Conservation (phyloP, 108 stramenopile genomes). For the Pseudonitzschia multiseries region DNA sequence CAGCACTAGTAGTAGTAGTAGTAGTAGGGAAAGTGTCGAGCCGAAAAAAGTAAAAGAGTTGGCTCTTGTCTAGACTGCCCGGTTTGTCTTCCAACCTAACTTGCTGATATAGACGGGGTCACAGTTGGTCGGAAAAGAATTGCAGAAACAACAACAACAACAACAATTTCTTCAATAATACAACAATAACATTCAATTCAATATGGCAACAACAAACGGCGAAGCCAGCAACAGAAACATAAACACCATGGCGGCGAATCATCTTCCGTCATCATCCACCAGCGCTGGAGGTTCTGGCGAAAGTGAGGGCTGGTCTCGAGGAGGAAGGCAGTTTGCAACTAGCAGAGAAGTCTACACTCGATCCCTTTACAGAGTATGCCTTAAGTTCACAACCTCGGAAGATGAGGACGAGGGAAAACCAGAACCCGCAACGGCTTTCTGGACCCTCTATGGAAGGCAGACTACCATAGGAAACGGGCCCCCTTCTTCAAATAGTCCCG, state of each 20-base stretch:
- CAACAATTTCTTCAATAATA: neutral
- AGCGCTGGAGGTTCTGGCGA: conserved; percentile 17
- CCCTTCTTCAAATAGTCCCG: conserved; percentile 67
- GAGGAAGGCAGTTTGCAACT: conserved; percentile 79
- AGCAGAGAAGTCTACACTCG: conserved; percentile 85
- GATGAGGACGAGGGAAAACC: conserved; percentile 91
- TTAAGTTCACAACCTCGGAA: conserved; percentile 91
- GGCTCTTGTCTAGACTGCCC: too few species aligned
- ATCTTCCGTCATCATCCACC: neutral
- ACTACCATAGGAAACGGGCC: conserved; percentile 89
- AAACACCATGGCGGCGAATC: conserved; percentile 7
- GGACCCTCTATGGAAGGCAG: conserved; percentile 78
- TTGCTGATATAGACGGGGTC: neutral
- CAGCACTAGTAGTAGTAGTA: too few species aligned
- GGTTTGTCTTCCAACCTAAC: too few species aligned
- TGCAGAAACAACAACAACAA: neutral
- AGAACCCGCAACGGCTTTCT: conserved; percentile 88
- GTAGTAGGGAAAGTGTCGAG: neutral
- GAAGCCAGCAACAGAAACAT: neutral
- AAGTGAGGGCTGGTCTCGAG: conserved; percentile 65
- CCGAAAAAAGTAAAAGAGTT: too few species aligned
- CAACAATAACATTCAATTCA: neutral
- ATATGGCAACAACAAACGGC: conserved; percentile 11
- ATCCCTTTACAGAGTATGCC: conserved; percentile 74
- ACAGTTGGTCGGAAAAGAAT: neutral